These are phyloP conservation scores for Casuarina cunninghamiana DNA, from an alignment of 306 rosid genomes.

Conservation along the genomic window DNA sequence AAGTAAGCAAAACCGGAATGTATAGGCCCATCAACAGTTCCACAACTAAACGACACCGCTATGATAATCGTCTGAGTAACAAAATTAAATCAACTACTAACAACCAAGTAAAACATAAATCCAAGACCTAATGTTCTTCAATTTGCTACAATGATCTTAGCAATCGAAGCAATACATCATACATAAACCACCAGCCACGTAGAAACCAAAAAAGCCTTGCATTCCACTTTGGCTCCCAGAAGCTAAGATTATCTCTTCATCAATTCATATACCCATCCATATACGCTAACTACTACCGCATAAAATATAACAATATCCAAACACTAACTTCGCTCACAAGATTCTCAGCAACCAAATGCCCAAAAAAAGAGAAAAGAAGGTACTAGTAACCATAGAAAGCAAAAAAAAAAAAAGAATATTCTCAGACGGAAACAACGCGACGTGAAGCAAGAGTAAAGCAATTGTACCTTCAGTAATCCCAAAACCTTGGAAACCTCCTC, in stretches of 20 bases:
- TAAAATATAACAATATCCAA: not conserved
- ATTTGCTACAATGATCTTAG: not conserved
- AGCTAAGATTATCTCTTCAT: not conserved
- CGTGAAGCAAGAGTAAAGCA: not conserved
- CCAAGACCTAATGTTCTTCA: not conserved
- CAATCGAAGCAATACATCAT: not conserved
- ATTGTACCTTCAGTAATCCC: constrained; percentile 75
- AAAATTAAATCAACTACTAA: not conserved
- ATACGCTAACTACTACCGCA: not conserved
- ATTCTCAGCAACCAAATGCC: too few relatives aligned
- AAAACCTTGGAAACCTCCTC: constrained; percentile 69
- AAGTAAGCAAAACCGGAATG: not conserved
- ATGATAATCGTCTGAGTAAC: not conserved
- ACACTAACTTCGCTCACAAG: not conserved
- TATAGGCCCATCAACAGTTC: not conserved
- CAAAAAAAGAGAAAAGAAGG: not conserved
- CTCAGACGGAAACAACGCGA: not conserved
- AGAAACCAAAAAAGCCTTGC: not conserved
- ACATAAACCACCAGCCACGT: not conserved
- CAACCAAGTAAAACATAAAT: not conserved
- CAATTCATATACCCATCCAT: not conserved
- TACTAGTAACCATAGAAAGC: not conserved
- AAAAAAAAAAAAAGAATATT: not conserved
- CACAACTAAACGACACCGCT: not conserved
- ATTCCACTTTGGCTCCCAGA: not conserved